Percentiles rank a stretch among this genome's conserved stretches.
Evolutionary conservation across 768 basidiomycete species (phyloP).

Genomic region (Neoboletus magnificus): DNA sequence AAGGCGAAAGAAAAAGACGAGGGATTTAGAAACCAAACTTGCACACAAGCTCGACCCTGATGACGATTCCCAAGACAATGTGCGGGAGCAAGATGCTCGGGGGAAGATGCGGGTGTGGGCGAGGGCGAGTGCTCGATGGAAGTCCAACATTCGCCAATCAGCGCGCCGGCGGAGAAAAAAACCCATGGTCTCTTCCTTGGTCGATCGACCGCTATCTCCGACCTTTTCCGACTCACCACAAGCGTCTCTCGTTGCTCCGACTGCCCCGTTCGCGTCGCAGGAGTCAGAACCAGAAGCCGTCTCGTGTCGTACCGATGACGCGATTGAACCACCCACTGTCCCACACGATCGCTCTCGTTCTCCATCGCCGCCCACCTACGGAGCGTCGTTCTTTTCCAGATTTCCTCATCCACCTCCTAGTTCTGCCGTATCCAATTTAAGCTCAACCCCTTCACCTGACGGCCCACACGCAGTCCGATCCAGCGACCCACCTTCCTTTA

Average conservation of each 20-base stretch:
- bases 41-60: slow-evolving; percentile 24
- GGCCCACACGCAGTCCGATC: slow-evolving; percentile 2
- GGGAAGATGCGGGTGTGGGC: slow-evolving; percentile 60
- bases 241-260: neutral
- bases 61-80: slow-evolving; percentile 28
- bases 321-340: neutral
- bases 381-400: slow-evolving; percentile 24
- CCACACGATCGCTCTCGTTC: slow-evolving; percentile 21
- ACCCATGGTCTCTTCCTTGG: neutral
- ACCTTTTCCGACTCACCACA: slow-evolving; percentile 11
- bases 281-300: neutral
- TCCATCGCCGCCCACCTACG: slow-evolving; percentile 46
- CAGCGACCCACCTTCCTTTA: neutral
- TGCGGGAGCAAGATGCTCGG: slow-evolving; percentile 44
- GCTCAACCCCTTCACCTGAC: slow-evolving; percentile 13
- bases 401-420: slow-evolving; percentile 4
- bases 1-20: slow-evolving; percentile 33
- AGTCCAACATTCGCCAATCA: slow-evolving; percentile 55
- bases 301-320: neutral
- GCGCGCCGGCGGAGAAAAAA: slow-evolving; percentile 52
- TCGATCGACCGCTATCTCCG: slow-evolving; percentile 21
- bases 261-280: slow-evolving; percentile 22
- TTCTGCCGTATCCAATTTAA: slow-evolving; percentile 4
- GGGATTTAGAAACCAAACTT: slow-evolving; percentile 54
- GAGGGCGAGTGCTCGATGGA: slow-evolving; percentile 67